Evolutionary conservation across 2,329 filamentous ascomycete species (phyloP).

Genomic region (Penicillium decumbens): DNA sequence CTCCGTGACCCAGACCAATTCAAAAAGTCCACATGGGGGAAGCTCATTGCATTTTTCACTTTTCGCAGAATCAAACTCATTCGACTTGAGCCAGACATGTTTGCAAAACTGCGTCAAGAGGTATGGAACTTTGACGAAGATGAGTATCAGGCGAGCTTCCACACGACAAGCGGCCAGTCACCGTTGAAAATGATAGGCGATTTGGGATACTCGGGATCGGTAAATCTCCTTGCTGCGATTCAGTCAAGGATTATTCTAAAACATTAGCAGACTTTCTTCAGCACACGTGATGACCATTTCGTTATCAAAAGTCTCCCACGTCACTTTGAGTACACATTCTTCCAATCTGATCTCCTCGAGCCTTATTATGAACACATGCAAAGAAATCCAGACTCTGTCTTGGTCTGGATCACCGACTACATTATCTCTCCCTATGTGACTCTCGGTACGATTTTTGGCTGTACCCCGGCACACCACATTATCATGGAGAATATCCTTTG

Average conservation of each 20-base stretch:
- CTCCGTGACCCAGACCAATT: constrained; percentile 26
- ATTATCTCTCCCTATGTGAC: constrained; percentile 54
- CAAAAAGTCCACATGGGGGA: constrained; percentile 37
- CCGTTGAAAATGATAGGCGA: constrained; percentile 58
- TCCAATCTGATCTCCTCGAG: constrained; percentile 60
- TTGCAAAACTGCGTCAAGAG: constrained; percentile 49
- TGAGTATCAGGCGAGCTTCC: constrained; percentile 54
- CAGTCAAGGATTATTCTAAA: not conserved
- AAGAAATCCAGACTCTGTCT: constrained; percentile 54
- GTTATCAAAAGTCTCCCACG: constrained; percentile 68
- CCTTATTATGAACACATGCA: constrained; percentile 64
- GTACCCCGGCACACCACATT: constrained; percentile 66
- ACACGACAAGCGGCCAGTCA: constrained; percentile 37
- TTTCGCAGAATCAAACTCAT: constrained; percentile 49
- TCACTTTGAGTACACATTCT: constrained; percentile 66
- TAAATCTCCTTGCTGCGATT: constrained; percentile 23
- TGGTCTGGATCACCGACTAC: constrained; percentile 69
- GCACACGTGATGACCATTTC: constrained; percentile 61
- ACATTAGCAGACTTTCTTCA: constrained; percentile 59
- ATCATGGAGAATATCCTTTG: constrained; percentile 72
- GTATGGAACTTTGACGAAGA: constrained; percentile 53
- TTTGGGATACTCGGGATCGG: constrained; percentile 68
- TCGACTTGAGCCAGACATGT: constrained; percentile 47
- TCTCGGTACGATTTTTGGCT: constrained; percentile 56
- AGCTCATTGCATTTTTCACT: constrained; percentile 52